Percentiles rank a stretch among this genome's conserved stretches.
Evolutionary conservation across 495 filamentous ascomycete genomes (phyloP).

Genomic region (Talaromyces borbonicus): DNA sequence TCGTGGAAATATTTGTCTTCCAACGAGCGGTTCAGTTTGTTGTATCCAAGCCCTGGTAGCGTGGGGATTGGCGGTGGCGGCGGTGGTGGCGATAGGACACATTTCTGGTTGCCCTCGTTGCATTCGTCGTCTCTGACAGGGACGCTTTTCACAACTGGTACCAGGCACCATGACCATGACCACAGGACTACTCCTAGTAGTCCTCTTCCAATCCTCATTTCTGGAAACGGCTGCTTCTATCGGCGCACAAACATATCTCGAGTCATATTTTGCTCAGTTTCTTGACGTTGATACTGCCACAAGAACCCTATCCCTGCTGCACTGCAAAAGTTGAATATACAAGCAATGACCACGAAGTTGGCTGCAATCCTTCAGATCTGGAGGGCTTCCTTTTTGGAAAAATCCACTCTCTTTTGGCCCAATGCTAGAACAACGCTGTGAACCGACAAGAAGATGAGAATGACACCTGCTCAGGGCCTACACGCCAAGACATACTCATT

Average conservation of each 20-base stretch:
- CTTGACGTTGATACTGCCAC: not conserved
- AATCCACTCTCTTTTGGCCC: no score
- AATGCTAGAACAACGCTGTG: no score
- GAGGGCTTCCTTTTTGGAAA: no score
- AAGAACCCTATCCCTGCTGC: not conserved
- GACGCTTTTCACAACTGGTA: not conserved
- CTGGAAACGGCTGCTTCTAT: not conserved
- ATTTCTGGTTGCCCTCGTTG: not conserved
- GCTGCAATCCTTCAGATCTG: no score
- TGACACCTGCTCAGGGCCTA: no score
- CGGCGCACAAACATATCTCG: not conserved
- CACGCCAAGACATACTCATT: no score
- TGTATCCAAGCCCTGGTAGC: not conserved
- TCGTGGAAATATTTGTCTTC: constrained; percentile 38
- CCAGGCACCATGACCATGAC: not conserved
- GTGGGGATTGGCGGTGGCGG: not conserved
- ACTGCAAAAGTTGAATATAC: no score
- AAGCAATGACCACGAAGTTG: no score
- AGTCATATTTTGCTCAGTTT: not conserved
- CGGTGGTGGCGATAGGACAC: not conserved
- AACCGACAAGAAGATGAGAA: no score
- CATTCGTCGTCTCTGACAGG: not conserved
- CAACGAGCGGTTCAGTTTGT: constrained; percentile 11
- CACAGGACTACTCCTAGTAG: not conserved
- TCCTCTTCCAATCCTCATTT: not conserved